Evolutionary conservation across 2,329 filamentous ascomycete species (phyloP), one percentile per base, ranked within the genome.

Genomic region (Aureobasidium namibiae): DNA sequence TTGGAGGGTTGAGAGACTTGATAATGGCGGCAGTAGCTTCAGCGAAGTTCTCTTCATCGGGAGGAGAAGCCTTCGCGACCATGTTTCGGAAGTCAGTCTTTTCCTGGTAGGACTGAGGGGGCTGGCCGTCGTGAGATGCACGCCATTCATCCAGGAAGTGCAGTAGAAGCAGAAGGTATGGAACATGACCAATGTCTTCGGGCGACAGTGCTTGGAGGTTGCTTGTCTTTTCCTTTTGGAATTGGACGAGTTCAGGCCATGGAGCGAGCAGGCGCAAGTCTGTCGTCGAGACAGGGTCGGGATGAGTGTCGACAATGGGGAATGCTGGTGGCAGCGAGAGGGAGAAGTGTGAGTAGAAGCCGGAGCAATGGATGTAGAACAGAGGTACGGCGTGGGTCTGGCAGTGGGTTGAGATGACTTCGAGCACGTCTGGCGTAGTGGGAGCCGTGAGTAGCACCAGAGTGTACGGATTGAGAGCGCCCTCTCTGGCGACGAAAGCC

Each of bases 251-350:
- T 69, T 94, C 92, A 21, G 87, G 82, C 92, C 94, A 99, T 36
- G 94, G 92, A 34, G 81, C 82, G 4, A 96, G 76, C 13, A 99
- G 79, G 52, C 94, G 86, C 34, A 99, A 80, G 67, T 99, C 94
- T 60, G 88, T 86, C 0, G 85, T 94, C 8, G 90, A 85, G 39
- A 90, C 89, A 41, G 90, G 85, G 63, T 95, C 91, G 0, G 94
- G 94, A 69, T 99, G 94, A 45, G 94, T 97, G 70, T 99, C 92
- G 63, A 99, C 89, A 60, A 99, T 88, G 5, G 92, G 91, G 67
- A 95, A 96, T 29, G 86, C 83, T n/a, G 84, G 78, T 10, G 89
- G 87, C 29, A 96, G 77, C 65, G 83, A 79, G 29, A 95, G 79
- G n/a, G 85, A 88, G 71, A 97, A 95, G 65, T 89, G 89, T 1